Base-by-base conservation (phyloP, 306 rosid genomes). In the Boehmeria nivea region DNA sequence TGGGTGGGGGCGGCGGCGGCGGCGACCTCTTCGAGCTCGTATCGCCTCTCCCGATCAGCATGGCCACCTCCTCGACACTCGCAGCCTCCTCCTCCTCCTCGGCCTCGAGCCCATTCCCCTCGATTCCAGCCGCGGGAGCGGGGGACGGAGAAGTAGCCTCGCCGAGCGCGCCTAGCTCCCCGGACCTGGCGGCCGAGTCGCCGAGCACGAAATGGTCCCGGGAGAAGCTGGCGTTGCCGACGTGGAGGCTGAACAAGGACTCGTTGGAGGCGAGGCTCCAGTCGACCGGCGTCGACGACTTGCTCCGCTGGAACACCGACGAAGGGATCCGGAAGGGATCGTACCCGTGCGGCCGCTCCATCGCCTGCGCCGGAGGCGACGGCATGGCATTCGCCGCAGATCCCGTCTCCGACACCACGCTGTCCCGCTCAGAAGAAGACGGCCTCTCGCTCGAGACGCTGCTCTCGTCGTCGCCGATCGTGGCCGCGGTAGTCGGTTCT, bases 211-310 rank as follows among this genome's bases (percentile, higher is more conserved):
- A 16, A 3, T 38, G 65, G 27, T 84, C 91, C 67, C 76, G 70
- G 59, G 80, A 50, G 55, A 82, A 77, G 72, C 91, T 90, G 19
- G 14, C 21, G 43, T 68, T 78, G 61, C 81, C 95, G 22, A 82
- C 1, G 16, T 84, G 81, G 75, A 91, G 59, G 83, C 98, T 91
- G 72, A 91, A 91, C 46, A 91, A 60, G 17, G 95, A 91, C 0
- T 91, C 98, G 65, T 87, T 82, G 34, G 98, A 91, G 75, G 74
- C 79, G 64, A 52, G 43, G 59, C 95, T 91, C 98, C 98, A 91
- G 19, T 87, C 95, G 76, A 63, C 3, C 8, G 78, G 79, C 51
- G 54, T 66, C 42, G 52, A 13, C 43, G 78, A 60, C 60, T 44
- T 42, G 51, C 55, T 80, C 53, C 42, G 49, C 48, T 63, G 74